phyloP scores from a whole-genome alignment of 208 protist genomes.

The Leishmania arabica region DNA sequence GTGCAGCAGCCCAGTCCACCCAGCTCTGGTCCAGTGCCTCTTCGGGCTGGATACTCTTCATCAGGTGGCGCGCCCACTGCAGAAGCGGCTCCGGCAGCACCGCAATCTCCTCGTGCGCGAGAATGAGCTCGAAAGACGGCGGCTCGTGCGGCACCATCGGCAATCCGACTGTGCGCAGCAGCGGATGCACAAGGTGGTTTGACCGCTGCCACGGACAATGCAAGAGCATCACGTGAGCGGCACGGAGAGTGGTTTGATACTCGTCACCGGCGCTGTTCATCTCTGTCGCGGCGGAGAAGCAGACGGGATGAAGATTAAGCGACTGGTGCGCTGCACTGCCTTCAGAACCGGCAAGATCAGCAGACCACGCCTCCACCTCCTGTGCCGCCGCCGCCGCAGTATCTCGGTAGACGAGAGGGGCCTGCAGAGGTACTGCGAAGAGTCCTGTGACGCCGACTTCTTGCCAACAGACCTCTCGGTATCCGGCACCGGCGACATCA shows the following conservation, averaged over 20 bases:
- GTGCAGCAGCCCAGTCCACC: conserved; percentile 49
- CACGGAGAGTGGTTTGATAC: background rate
- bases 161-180: conserved; percentile 28
- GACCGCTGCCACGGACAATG: conserved; percentile 51
- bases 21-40: conserved; percentile 32
- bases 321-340: background rate
- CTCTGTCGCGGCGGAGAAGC: background rate
- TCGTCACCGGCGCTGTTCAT: background rate
- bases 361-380: background rate
- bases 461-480: conserved; percentile 48
- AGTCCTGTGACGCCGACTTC: conserved; percentile 72
- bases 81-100: conserved; percentile 35
- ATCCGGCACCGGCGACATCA: background rate
- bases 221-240: conserved; percentile 39
- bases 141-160: conserved; percentile 26
- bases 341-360: background rate
- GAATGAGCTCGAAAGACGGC: conserved; percentile 30
- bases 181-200: conserved; percentile 58
- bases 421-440: conserved; percentile 47
- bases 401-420: conserved; percentile 37
- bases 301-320: conserved; percentile 21
- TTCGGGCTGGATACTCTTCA: conserved; percentile 30
- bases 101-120: conserved; percentile 34
- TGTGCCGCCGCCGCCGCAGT: conserved; percentile 1
- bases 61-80: conserved; percentile 26